These are phyloP conservation scores for Gnaphalium uliginosum DNA, from an alignment of 129 eudicot genomes.

Conservation along the genomic window DNA sequence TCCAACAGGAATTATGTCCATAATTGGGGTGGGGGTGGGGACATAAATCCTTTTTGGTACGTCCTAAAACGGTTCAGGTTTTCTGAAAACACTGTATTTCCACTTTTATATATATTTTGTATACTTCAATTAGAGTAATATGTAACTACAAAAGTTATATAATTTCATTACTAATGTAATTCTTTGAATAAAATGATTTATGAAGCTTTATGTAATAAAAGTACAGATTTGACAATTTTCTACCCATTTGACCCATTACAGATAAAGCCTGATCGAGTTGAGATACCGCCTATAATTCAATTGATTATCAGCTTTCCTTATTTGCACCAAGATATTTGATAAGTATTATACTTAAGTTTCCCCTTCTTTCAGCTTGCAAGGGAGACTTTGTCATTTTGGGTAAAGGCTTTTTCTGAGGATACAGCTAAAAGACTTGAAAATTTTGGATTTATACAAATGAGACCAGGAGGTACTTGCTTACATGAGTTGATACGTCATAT, in stretches of 20 bases:
- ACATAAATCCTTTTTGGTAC: background rate
- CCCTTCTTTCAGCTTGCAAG: constrained; percentile 78
- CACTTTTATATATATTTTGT: background rate
- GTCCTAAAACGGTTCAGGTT: background rate
- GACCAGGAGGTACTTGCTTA: constrained; percentile 82
- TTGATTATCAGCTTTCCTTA: background rate
- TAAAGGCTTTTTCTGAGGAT: constrained; percentile 98
- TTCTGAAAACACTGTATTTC: constrained; percentile 8
- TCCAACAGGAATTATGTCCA: constrained; percentile 4
- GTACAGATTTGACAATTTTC: background rate
- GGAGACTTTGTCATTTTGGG: constrained; percentile 95
- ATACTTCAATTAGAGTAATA: too few species aligned
- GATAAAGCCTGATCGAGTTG: background rate
- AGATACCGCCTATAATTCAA: background rate
- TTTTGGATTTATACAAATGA: constrained; percentile 93
- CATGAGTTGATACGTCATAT: background rate
- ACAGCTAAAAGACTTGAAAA: constrained; percentile 98
- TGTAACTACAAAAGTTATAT: background rate
- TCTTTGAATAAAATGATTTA: background rate
- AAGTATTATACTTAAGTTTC: constrained; percentile 15
- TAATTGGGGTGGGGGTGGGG: too few species aligned
- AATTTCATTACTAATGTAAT: background rate
- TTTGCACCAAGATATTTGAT: background rate
- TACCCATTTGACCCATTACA: constrained; percentile 4
- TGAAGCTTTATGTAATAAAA: constrained; percentile 5